phyloP scores from a whole-genome alignment of 192 early-diverging fungal species.

The Coemansia sp. region DNA sequence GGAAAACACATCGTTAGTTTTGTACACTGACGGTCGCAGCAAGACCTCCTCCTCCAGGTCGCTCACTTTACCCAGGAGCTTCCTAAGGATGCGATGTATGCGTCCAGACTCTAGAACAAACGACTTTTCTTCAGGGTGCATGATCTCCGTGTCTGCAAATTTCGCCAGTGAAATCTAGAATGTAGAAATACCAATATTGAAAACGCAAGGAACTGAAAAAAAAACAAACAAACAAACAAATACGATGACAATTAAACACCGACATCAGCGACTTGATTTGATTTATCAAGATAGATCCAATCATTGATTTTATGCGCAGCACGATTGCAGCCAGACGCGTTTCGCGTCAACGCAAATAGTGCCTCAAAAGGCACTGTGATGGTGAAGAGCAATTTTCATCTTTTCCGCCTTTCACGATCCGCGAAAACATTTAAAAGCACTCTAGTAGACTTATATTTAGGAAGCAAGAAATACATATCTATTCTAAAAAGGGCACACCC shows the following conservation, averaged over 20 bases:
- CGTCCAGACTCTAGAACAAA: slow-evolving; percentile 27
- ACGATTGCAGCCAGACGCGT: no score
- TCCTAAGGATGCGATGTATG: slow-evolving; percentile 37
- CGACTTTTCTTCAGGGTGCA: slow-evolving; percentile 4
- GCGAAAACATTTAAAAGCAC: neutral
- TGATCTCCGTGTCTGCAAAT: no score
- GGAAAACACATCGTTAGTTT: neutral
- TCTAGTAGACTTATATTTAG: neutral
- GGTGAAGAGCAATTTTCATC: no score
- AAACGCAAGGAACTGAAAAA: neutral
- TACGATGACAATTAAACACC: neutral
- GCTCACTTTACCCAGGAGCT: slow-evolving; percentile 41
- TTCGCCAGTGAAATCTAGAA: neutral
- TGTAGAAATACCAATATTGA: neutral
- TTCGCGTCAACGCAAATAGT: no score
- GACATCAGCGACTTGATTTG: neutral
- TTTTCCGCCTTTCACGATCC: neutral
- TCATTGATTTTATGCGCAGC: no score
- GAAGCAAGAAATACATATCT: no score
- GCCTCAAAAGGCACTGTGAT: no score
- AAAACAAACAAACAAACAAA: slow-evolving; percentile 3
- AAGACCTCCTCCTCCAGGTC: slow-evolving; percentile 40
- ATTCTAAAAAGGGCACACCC: neutral
- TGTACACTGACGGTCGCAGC: slow-evolving; percentile 21
- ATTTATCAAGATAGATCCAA: no score